Base-by-base conservation (phyloP, 352 stramenopile genomes). In the Globisporangium polare region DNA sequence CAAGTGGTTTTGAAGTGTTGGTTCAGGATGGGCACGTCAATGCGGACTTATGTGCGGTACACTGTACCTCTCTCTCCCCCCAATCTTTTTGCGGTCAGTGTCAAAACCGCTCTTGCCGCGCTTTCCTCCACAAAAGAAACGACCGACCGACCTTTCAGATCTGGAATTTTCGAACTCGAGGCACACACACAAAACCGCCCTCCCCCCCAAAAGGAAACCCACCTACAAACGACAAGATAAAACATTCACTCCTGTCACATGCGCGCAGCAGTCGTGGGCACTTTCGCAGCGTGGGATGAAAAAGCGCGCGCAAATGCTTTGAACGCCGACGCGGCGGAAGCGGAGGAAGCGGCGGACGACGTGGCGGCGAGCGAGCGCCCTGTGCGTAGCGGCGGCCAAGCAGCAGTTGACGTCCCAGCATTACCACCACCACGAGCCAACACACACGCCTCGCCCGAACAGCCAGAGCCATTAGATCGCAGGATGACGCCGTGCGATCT, bases 141-240 rank as follows among this genome's bases (percentile, higher is more conserved):
- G 33, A 39, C 10, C 29, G 29, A 33, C 29, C 53, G 37, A 50
- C 53, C 24, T 53, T 53, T 45, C 41, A 42, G 47, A 58, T 64
- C 58, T 58, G 24, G 58, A 64, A 64, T 64, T 58, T 64, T 64
- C 58, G 39, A 61, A 61, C n/a, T 53, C 27, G 13, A 20, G n/a
- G n/a, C n/a, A n/a, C n/a, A 35, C 18, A 42, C 42, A 10, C 24
- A 35, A 54, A 54, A 54, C 15, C 15, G 6, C 49, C 26, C n/a
- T n/a, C n/a, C n/a, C n/a, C n/a, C 26, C 17, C 53, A 9, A 31
- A 60, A 51, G 26, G 39, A 42, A 60, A 27, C 33, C 13, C 52
- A 15, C 35, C 46, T 65, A 65, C 58, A 65, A 65, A 65, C n/a
- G 18, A 3, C 20, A 52, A 65, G 41, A 31, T 29, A 59, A 65